A percentile compares a stretch with the other conserved stretches of the same genome.
Evolutionary conservation across 1,139 yeast species (phyloP).

Genomic region (Debaryomyces nepalensis): DNA sequence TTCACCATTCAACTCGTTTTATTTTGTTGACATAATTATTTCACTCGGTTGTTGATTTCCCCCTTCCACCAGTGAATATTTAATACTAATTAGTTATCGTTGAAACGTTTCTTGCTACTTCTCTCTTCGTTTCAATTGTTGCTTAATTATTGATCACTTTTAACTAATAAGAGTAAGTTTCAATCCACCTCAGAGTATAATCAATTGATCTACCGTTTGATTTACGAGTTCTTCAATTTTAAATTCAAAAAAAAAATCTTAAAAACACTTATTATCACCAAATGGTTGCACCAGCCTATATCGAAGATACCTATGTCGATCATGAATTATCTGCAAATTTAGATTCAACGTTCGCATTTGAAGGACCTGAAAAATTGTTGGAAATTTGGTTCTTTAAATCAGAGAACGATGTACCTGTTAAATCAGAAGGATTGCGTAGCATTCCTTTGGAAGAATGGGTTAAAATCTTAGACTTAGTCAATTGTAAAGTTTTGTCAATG

Average conservation of each 20-base stretch:
- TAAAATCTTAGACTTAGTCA: slow-evolving; percentile 74
- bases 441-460: slow-evolving; percentile 75
- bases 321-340: slow-evolving; percentile 77
- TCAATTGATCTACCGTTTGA: slow-evolving; percentile 6
- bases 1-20: slow-evolving; percentile 16
- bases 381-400: slow-evolving; percentile 82
- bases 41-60: slow-evolving; percentile 42
- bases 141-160: slow-evolving; percentile 17
- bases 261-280: slow-evolving; percentile 12
- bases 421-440: slow-evolving; percentile 58
- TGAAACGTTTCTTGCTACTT: slow-evolving; percentile 58
- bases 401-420: slow-evolving; percentile 41
- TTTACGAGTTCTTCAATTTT: slow-evolving; percentile 1
- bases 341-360: slow-evolving; percentile 91
- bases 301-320: slow-evolving; percentile 63
- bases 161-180: slow-evolving; percentile 44
- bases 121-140: slow-evolving; percentile 49
- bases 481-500: slow-evolving; percentile 85
- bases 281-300: slow-evolving; percentile 52
- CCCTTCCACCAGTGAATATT: slow-evolving; percentile 40
- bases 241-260: slow-evolving; percentile 18
- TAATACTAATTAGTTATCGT: slow-evolving; percentile 17
- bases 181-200: slow-evolving; percentile 36
- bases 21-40: slow-evolving; percentile 27
- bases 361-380: slow-evolving; percentile 93